Percentiles rank a stretch among this genome's conserved stretches.
Conservation (phyloP, 208 protist species). For the Trichomonas vaginalis region DNA sequence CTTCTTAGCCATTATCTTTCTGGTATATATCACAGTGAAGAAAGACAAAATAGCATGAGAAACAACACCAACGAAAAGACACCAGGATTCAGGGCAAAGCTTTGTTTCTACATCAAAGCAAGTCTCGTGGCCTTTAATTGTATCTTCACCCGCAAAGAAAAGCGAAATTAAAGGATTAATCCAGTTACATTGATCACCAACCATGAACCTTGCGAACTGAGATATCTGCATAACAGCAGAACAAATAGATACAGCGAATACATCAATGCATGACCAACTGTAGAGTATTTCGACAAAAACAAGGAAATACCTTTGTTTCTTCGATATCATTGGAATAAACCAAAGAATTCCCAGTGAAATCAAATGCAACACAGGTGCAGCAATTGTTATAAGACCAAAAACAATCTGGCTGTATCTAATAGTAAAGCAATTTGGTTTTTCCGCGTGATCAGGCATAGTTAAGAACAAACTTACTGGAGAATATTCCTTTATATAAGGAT, state of each 20-base stretch:
- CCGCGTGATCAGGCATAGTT: background rate
- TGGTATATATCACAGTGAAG: background rate
- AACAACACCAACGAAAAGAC: background rate
- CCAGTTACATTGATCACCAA: constrained; percentile 48
- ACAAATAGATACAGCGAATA: constrained; percentile 60
- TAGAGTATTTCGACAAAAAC: constrained; percentile 45
- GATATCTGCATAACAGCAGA: constrained; percentile 60
- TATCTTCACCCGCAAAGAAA: background rate
- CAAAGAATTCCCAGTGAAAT: constrained; percentile 42
- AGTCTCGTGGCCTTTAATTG: background rate
- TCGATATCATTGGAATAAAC: constrained; percentile 38
- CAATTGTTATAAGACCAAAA: constrained; percentile 39
- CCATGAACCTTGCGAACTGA: constrained; percentile 64
- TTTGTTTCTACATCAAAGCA: background rate
- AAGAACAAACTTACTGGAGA: background rate
- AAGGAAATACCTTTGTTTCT: background rate
- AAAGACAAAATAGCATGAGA: background rate
- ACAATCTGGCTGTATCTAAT: constrained; percentile 35
- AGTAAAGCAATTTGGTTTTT: background rate
- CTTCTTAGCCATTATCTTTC: background rate
- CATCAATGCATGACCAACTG: constrained; percentile 65
- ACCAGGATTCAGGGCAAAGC: background rate
- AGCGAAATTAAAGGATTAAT: constrained; percentile 41
- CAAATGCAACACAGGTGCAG: constrained; percentile 44
- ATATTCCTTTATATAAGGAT: background rate